These are phyloP conservation scores for Aspergillus latus DNA, from an alignment of 2,329 filamentous ascomycete species.

Conservation along the genomic window DNA sequence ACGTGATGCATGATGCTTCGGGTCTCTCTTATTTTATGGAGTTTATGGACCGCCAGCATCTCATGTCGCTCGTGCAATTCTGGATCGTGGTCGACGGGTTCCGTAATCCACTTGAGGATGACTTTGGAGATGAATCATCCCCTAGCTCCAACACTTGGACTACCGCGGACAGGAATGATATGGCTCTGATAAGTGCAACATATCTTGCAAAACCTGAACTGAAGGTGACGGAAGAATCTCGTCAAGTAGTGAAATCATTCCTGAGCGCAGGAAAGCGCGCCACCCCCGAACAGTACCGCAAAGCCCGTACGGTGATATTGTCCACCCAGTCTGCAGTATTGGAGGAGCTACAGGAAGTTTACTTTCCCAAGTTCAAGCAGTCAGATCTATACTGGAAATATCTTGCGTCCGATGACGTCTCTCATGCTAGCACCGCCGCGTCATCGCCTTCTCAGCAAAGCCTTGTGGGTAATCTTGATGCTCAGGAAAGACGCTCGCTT, in stretches of 20 bases:
- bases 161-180: slow-evolving; percentile 78
- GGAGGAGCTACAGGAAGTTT: slow-evolving; percentile 75
- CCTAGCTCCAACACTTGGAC: slow-evolving; percentile 69
- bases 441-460: slow-evolving; percentile 20
- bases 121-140: slow-evolving; percentile 69
- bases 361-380: slow-evolving; percentile 83
- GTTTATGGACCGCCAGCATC: slow-evolving; percentile 91
- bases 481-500: slow-evolving; percentile 40
- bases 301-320: slow-evolving; percentile 77
- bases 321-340: slow-evolving; percentile 78
- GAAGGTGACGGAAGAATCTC: slow-evolving; percentile 69
- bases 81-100: slow-evolving; percentile 98
- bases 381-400: slow-evolving; percentile 97
- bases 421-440: slow-evolving; percentile 24
- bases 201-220: slow-evolving; percentile 83
- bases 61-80: slow-evolving; percentile 92
- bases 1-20: slow-evolving; percentile 85
- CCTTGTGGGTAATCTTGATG: slow-evolving; percentile 24
- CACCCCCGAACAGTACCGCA: slow-evolving; percentile 76
- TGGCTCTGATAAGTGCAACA: slow-evolving; percentile 86
- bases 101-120: slow-evolving; percentile 87
- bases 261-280: slow-evolving; percentile 74
- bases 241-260: slow-evolving; percentile 71
- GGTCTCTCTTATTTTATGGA: slow-evolving; percentile 99
- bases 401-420: slow-evolving; percentile 76